A percentile compares a stretch with the other conserved stretches of the same genome.
phyloP scores from a whole-genome alignment of 192 early-diverging fungal genomes.

The Chytriomyces sp. region DNA sequence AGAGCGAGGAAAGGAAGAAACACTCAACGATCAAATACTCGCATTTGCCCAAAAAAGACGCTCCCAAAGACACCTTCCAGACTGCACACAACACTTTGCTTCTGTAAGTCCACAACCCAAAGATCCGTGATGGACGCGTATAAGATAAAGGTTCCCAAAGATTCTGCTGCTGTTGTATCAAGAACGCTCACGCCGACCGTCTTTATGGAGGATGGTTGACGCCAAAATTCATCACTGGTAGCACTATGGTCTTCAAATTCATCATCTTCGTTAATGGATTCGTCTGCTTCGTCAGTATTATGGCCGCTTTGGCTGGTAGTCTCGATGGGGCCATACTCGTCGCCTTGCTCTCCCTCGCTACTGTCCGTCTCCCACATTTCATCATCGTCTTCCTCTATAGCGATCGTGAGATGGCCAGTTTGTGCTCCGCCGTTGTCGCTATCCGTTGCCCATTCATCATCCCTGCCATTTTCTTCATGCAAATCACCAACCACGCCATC shows the following conservation, averaged over 20 bases:
- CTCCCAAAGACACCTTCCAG: conserved; percentile 10
- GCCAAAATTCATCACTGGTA: background rate
- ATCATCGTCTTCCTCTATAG: background rate
- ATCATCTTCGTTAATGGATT: background rate
- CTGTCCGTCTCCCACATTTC: background rate
- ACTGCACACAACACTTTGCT: background rate
- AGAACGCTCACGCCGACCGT: background rate
- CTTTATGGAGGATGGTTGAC: background rate
- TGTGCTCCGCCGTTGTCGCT: background rate
- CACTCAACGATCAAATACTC: conserved; percentile 22
- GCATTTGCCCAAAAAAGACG: background rate
- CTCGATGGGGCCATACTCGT: background rate
- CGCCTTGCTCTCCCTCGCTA: background rate
- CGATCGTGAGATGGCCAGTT: background rate
- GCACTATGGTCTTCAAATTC: background rate
- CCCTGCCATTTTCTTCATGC: no score
- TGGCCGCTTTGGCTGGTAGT: background rate
- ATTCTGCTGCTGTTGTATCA: background rate
- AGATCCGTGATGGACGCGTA: background rate
- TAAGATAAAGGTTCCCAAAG: background rate
- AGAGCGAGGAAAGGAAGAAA: no score
- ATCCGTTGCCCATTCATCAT: background rate
- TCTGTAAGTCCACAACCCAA: conserved; percentile 1
- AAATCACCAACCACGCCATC: no score
- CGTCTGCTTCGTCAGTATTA: background rate